Evolutionary conservation across 1,139 yeast species (phyloP).

Genomic region (Magnusiomyces tetraspermus): DNA sequence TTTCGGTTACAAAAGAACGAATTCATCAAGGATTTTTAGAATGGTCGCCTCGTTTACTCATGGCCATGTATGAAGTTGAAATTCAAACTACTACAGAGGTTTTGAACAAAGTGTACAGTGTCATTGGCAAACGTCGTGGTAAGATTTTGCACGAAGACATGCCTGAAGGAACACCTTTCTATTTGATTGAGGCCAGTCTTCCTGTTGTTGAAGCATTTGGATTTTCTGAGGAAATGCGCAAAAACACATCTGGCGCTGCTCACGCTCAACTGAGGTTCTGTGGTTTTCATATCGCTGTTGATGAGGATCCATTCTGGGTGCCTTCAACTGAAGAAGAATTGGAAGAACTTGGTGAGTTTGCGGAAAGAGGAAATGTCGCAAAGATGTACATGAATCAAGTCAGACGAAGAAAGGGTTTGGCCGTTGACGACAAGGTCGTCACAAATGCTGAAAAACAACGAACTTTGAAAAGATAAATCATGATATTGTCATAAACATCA

Average conservation of each 20-base stretch:
- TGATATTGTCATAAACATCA: neutral
- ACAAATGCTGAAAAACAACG: slow-evolving; percentile 90
- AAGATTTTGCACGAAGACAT: slow-evolving; percentile 79
- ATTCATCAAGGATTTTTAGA: slow-evolving; percentile 61
- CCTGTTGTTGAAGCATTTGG: slow-evolving; percentile 98
- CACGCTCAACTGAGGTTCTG: slow-evolving; percentile 88
- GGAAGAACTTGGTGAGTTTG: slow-evolving; percentile 85
- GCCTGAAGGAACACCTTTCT: slow-evolving; percentile 97
- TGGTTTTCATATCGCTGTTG: slow-evolving; percentile 69
- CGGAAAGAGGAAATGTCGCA: slow-evolving; percentile 88
- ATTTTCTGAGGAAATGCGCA: slow-evolving; percentile 87
- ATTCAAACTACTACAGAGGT: slow-evolving; percentile 94
- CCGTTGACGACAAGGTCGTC: slow-evolving; percentile 82
- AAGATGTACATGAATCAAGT: slow-evolving; percentile 73
- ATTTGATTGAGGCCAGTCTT: slow-evolving; percentile 71
- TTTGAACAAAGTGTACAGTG: slow-evolving; percentile 90
- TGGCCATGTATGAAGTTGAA: slow-evolving; percentile 91
- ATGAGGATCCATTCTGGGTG: slow-evolving; percentile 97
- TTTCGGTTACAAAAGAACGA: slow-evolving; percentile 62
- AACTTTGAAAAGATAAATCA: slow-evolving; percentile 35
- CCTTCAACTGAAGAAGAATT: slow-evolving; percentile 97
- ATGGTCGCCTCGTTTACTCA: slow-evolving; percentile 80
- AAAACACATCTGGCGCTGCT: slow-evolving; percentile 93
- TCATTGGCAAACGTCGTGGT: slow-evolving; percentile 84
- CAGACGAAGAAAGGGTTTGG: slow-evolving; percentile 79